Base-by-base conservation (phyloP, 192 early-diverging fungal genomes). In the Phycomyces blakesleeanus region DNA sequence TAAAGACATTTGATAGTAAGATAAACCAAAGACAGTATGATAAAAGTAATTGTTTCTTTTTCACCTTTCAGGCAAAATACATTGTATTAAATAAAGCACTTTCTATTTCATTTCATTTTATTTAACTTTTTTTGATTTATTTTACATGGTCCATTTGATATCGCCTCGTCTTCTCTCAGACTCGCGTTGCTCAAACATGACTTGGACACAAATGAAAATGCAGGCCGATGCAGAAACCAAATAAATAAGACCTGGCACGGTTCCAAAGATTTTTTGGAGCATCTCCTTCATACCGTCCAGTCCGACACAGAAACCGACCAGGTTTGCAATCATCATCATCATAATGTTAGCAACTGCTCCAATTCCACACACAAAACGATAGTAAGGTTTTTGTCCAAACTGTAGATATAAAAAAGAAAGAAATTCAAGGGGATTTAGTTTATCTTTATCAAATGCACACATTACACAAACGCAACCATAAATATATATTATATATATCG, bases 271-370 rank as follows among this genome's bases (percentile, higher is more conserved):
- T 62, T 84, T 74, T 14, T 49, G 68, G 6, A 92, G 57, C 83
- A 97, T 89, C 29, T 79, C 76, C 51, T 80, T 77, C 44, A 92
- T 86, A 7, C 94, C 92, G 37, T 91, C 94, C 22, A 94, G 76
- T 6, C 95, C 95, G 57, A 97, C 78, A 38, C 84, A 85, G 76
- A 93, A 98, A 2, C 96, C 96, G 20, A 98, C 90, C 47, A 98
- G 68, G 65, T 98, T 98, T 6, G 91, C 96, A 49, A 84, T 72
- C 86, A 97, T 94, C 96, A 97, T 96, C 60, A 88, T 72, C 6
- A 90, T 68, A 24, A 98, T 92, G 69, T 97, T 97, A 24, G 87
- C 53, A 0, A 88, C 85, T 29, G 83, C 91, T 29, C 93, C 96
- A 16, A 82, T 14, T 0, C 89, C 93, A 72, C 91, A 90, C 9